Base-by-base conservation (phyloP, 768 basidiomycete genomes). In the Boletus subparvulus region DNA sequence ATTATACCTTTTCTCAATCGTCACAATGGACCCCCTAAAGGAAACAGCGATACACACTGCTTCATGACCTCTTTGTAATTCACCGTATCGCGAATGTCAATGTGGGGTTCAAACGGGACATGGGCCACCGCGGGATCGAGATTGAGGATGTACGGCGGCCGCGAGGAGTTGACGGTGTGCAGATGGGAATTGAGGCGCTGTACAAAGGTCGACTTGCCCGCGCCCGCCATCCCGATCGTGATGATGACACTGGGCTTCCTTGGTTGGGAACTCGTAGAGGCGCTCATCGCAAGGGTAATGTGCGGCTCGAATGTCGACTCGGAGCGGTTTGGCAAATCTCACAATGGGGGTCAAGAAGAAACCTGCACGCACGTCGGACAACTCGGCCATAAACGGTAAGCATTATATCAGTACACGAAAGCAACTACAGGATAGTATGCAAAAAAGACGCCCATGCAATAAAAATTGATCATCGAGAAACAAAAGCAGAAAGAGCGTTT, bases 41-140 rank as follows among this genome's bases (percentile, higher is more conserved):
- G 64, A 63, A 67, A 69, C 52, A 57, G 66, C 66, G 64, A 87
- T 88, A 79, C 80, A 79, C 79, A 97, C 94, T 98, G 94, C 83
- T 97, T 95, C 97, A 99, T 99, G 64, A 99, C 96, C 74, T 99
- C 90, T 61, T 89, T 84, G 74, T 98, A 99, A 70, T 98, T 90
- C 21, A 99, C 86, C 12, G 97, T 99, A 72, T 99, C 97, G 59
- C 97, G 78, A 50, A 99, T 98, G 72, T 99, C 97, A 58, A 99
- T 98, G 71, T 98, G 98, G 28, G 95, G 86, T 56, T 94, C 92
- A 68, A 94, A 99, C 3, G 95, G 93, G 40, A 94, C 80, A 56
- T 88, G 87, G 9, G 90, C 81, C 3, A 98, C 96, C 1, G 97
- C 97, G 7, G 97, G 97, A 72, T 99, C 97, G 58, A 99, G 87